Evolutionary conservation across 2,329 filamentous ascomycete genomes (phyloP).

Genomic region (Fusarium cicatricum): DNA sequence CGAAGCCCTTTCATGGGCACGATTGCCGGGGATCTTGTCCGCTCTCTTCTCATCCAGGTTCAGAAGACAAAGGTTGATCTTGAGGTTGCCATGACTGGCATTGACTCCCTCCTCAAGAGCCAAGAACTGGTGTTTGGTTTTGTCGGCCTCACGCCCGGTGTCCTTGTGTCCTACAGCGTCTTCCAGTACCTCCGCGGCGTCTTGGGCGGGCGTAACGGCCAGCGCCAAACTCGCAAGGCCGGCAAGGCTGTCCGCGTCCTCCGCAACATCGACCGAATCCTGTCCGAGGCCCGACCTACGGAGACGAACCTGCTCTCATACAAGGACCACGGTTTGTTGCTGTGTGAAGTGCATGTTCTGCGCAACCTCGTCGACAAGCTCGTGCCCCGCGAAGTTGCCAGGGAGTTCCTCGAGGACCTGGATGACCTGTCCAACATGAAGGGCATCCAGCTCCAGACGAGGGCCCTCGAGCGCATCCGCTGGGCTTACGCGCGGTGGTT

Average conservation of each 20-base stretch:
- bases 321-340: slow-evolving; percentile 88
- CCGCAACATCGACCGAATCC: slow-evolving; percentile 85
- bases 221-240: slow-evolving; percentile 69
- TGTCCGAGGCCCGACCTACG: slow-evolving; percentile 73
- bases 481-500: slow-evolving; percentile 91
- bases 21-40: slow-evolving; percentile 84
- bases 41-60: slow-evolving; percentile 92
- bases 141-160: slow-evolving; percentile 88
- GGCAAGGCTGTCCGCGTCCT: slow-evolving; percentile 79
- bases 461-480: slow-evolving; percentile 81
- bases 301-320: slow-evolving; percentile 82
- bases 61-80: slow-evolving; percentile 99
- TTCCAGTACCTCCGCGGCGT: slow-evolving; percentile 74
- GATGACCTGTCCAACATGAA: slow-evolving; percentile 85
- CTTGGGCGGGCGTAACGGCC: slow-evolving; percentile 75
- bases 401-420: slow-evolving; percentile 89
- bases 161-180: slow-evolving; percentile 83
- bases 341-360: slow-evolving; percentile 89
- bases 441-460: slow-evolving; percentile 79
- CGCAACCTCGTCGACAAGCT: slow-evolving; percentile 67
- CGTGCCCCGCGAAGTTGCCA: slow-evolving; percentile 77
- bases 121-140: slow-evolving; percentile 99
- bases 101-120: slow-evolving; percentile 92
- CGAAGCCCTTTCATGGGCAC: slow-evolving; percentile 83
- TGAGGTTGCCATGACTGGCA: slow-evolving; percentile 94